Evolutionary conservation across 768 basidiomycete genomes (phyloP).

Genomic region (Coprinopsis sp.): DNA sequence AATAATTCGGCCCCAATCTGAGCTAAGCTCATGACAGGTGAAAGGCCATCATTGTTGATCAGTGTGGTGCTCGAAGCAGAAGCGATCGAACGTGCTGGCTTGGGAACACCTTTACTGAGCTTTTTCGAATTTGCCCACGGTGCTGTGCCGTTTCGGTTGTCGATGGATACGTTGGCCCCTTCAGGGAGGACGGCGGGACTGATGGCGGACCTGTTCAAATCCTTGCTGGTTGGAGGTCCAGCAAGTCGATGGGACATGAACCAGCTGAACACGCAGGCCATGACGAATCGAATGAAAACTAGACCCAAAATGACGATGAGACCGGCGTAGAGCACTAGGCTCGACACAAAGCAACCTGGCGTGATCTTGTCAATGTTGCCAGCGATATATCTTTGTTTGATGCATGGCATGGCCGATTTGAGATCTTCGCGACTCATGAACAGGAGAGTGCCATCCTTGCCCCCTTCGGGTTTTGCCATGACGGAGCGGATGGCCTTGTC

Average conservation of each 20-base stretch:
- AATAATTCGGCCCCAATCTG: constrained; percentile 96
- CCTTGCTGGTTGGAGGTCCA: constrained; percentile 63
- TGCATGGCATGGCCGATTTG: constrained; percentile 68
- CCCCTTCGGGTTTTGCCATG: constrained; percentile 48
- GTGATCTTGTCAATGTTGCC: constrained; percentile 97
- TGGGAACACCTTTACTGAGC: constrained; percentile 37
- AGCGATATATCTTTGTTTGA: constrained; percentile 81
- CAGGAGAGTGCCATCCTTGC: constrained; percentile 87
- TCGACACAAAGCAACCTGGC: constrained; percentile 91
- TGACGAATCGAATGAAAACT: constrained; percentile 86
- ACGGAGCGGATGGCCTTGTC: constrained; percentile 81
- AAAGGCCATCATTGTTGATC: constrained; percentile 38
- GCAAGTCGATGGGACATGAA: constrained; percentile 83
- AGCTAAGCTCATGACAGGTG: constrained; percentile 75
- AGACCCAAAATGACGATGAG: constrained; percentile 89
- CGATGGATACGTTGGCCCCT: constrained; percentile 90
- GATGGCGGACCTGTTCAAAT: constrained; percentile 79
- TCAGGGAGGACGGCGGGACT: constrained; percentile 95
- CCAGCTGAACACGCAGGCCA: constrained; percentile 98
- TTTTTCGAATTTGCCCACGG: constrained; percentile 82
- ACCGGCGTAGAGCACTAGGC: constrained; percentile 84
- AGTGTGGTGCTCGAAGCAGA: constrained; percentile 55
- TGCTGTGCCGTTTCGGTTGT: constrained; percentile 88
- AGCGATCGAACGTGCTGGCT: constrained; percentile 45
- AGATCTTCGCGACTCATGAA: constrained; percentile 72